These are phyloP conservation scores for Shiraia bambusicola DNA, from an alignment of 2,329 filamentous ascomycete genomes.

Conservation along the genomic window DNA sequence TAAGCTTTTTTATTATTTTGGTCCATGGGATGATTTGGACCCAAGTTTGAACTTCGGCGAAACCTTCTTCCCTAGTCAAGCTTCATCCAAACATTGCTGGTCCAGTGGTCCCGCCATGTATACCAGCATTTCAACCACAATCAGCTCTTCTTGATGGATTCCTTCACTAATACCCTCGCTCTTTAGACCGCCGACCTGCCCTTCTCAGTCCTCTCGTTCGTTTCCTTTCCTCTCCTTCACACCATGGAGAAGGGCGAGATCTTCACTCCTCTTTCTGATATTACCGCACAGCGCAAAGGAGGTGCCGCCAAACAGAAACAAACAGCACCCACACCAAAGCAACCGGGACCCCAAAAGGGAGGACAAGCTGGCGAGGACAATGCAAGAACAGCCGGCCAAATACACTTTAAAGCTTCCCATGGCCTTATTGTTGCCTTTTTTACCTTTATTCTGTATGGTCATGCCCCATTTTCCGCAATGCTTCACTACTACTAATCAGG, in stretches of 20 bases:
- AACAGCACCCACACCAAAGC: slow-evolving; percentile 16
- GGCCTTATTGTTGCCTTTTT: slow-evolving; percentile 64
- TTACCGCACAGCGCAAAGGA: slow-evolving; percentile 39
- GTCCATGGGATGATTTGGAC: no score
- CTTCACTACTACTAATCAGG: not conserved
- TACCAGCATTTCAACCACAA: slow-evolving; percentile 13
- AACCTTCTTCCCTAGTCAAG: slow-evolving; percentile 11
- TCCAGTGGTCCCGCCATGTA: slow-evolving; percentile 2
- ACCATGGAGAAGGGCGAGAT: slow-evolving; percentile 43
- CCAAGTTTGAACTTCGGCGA: slow-evolving; percentile 23
- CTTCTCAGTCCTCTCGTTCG: slow-evolving; percentile 1
- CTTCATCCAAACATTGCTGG: not conserved
- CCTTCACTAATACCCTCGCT: slow-evolving; percentile 13
- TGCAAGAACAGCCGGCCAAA: slow-evolving; percentile 46
- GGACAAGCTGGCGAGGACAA: slow-evolving; percentile 14
- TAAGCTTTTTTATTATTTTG: no score
- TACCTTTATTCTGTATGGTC: slow-evolving; percentile 61
- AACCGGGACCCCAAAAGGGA: slow-evolving; percentile 25
- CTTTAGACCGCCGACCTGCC: slow-evolving; percentile 14
- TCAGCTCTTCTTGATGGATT: slow-evolving; percentile 17
- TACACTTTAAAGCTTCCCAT: slow-evolving; percentile 57
- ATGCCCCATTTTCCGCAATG: not conserved
- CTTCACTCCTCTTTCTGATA: slow-evolving; percentile 41
- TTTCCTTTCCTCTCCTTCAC: slow-evolving; percentile 5
- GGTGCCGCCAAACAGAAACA: slow-evolving; percentile 2